phyloP scores from a whole-genome alignment of 805 yeast genomes.

The Maudiozyma pseudohumilis region DNA sequence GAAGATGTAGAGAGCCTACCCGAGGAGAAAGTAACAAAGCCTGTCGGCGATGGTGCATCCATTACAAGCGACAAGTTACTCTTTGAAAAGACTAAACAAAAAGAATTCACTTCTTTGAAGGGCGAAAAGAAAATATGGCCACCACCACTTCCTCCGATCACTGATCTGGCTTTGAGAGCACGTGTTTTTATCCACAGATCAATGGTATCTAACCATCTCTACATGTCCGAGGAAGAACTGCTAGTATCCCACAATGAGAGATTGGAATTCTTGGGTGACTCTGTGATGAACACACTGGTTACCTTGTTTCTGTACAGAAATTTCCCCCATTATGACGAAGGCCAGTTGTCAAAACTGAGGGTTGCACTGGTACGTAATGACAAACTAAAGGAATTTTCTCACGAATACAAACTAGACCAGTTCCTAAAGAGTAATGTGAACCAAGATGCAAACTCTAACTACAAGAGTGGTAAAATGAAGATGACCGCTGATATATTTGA shows the following conservation, averaged over 20 bases:
- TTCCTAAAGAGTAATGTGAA: conserved; percentile 43
- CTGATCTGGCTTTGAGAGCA: conserved; percentile 46
- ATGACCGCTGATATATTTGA: conserved; percentile 84
- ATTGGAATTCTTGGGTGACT: conserved; percentile 84
- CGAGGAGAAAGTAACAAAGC: conserved; percentile 3
- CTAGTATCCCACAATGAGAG: conserved; percentile 71
- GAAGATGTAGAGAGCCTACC: conserved; percentile 14
- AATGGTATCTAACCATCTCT: conserved; percentile 46
- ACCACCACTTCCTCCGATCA: conserved; percentile 64
- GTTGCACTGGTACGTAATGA: conserved; percentile 64
- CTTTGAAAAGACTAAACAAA: conserved; percentile 17
- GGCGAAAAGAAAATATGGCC: conserved; percentile 32
- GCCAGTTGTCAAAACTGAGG: conserved; percentile 64
- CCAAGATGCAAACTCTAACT: conserved; percentile 17
- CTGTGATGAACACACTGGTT: conserved; percentile 64
- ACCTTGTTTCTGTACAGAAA: conserved; percentile 55
- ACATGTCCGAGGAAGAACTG: conserved; percentile 46
- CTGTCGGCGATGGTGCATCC: conserved; percentile 5
- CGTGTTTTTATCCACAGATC: conserved; percentile 81
- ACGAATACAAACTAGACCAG: conserved; percentile 55
- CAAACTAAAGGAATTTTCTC: conserved; percentile 60
- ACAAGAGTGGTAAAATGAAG: conserved; percentile 51
- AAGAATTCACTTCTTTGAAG: conserved; percentile 9
- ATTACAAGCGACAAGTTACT: not conserved
- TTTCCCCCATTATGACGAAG: conserved; percentile 70